Evolutionary conservation across 2,329 filamentous ascomycete species (phyloP), one percentile per base, ranked within the genome.

Genomic region (Penicillium sp.): DNA sequence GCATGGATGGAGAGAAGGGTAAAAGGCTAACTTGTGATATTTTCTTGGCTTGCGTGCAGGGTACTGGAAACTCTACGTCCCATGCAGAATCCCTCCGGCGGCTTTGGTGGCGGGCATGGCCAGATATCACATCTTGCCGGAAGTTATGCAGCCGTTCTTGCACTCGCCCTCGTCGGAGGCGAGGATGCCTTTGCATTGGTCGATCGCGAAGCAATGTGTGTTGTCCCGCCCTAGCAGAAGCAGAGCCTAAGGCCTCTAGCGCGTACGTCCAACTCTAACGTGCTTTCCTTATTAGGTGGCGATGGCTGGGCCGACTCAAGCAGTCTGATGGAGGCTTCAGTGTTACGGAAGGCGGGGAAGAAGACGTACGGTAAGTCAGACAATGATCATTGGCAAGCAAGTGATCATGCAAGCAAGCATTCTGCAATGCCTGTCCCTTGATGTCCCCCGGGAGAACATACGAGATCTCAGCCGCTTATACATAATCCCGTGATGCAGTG

Each of bases 61-160:
- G 78, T 94, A 60, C 80, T 91, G 54, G 85, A 87, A 62, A 97
- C 93, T 6, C 88, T 95, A 54, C 84, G 83, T 52, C 87, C 91
- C 48, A 88, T 94, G 78, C 95, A 98, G 78, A 96, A 97, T 76
- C 76, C 82, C 25, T 83, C 83, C 16, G 95, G 95, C 54, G 95
- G 95, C 2, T 97, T 97, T 75, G 95, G 93, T 55, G 95, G 94
- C 65, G 93, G 95, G n/a, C 90, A 93, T 75, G 93, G 94, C 30
- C 95, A 98, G 74, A 83, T 86, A 67, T 93, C 92, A 56, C 95
- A 99, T 78, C 85, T 95, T 68, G 95, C 95, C 59, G 89, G 91
- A 51, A 92, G 91, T 0, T 99, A 98, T 82, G 93, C 93, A 52
- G 85, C 89, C 43, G 80, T 96, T 22, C 84, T 99, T 60, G 87